Evolutionary conservation across 257 asterid genomes (phyloP).

Genomic region (Thymus quinquecostatus): DNA sequence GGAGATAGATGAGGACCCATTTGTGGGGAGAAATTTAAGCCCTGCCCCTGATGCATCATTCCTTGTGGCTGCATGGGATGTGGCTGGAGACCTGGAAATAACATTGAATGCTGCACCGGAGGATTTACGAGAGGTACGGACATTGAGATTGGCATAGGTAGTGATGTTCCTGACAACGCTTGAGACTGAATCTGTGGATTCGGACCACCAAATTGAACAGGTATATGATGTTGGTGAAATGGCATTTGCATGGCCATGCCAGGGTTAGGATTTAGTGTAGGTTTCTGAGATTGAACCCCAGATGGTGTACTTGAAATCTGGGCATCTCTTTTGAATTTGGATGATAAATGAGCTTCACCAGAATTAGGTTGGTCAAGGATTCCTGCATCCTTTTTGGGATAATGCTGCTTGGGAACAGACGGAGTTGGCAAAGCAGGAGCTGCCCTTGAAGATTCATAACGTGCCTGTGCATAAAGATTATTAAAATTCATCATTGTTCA

Average conservation of each 20-base stretch:
- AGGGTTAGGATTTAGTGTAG: slow-evolving; percentile 50
- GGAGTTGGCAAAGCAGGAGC: slow-evolving; percentile 52
- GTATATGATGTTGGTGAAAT: slow-evolving; percentile 55
- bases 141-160: slow-evolving; percentile 61
- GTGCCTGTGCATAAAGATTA: slow-evolving; percentile 49
- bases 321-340: slow-evolving; percentile 56
- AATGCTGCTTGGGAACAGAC: slow-evolving; percentile 56
- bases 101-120: slow-evolving; percentile 63
- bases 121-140: slow-evolving; percentile 64
- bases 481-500: slow-evolving; percentile 2
- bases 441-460: slow-evolving; percentile 51
- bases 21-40: slow-evolving; percentile 62
- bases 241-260: slow-evolving; percentile 60
- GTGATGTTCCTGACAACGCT: slow-evolving; percentile 56
- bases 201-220: slow-evolving; percentile 73
- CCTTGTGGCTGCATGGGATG: slow-evolving; percentile 78
- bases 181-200: slow-evolving; percentile 73
- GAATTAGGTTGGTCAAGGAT: slow-evolving; percentile 45
- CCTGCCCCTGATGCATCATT: slow-evolving; percentile 74
- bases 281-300: slow-evolving; percentile 61
- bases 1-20: slow-evolving; percentile 66
- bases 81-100: slow-evolving; percentile 66
- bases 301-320: slow-evolving; percentile 53
- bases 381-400: slow-evolving; percentile 61
- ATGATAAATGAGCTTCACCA: slow-evolving; percentile 46